Base-by-base conservation (phyloP, 441 rosid species). In the Gossypium aridum region DNA sequence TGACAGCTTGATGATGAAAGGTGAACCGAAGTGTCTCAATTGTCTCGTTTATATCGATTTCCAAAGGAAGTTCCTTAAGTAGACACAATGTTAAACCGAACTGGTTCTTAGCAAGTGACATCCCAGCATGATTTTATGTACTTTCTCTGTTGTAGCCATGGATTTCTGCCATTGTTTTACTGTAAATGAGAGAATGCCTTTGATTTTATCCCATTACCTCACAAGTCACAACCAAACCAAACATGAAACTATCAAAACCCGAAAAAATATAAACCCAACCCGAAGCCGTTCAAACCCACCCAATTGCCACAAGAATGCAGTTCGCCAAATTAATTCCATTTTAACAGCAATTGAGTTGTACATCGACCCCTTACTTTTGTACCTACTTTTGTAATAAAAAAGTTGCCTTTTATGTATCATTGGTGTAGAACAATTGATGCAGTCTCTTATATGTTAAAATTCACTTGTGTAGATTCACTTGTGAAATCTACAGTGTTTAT, bases 1-100 rank as follows among this genome's bases (percentile, higher is more conserved):
- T 34, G 64, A 76, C 85, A 17, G 57, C 82, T 28, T 85, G 81
- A 85, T 56, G 59, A 25, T 26, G 55, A 70, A 75, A 16, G 64
- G 39, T 34, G 39, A 34, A 34, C 39, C 34, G 77, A 61, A 73
- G 72, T 78, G 61, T 25, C 39, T 23, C 55, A 73, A 65, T 55
- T 45, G 71, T 74, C 69, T 71, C 25, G 49, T 49, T 73, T 16
- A 23, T 4, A 2, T 64, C 39, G 39, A 71, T 57, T 22, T 22
- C 23, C 1, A 13, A 4, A 23, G 54, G 34, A 70, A 2, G 4
- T 31, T 4, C 49, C 12, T 23, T 51, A 19, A 1, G 37, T 8
- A 47, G 37, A 28, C 20, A 7, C 7, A n/a, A 23, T 49, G 71
- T 47, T 45, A 47, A 67, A 25, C 37, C 26, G 7, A 47, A 47